These are phyloP conservation scores for Penicillium egyptiacum DNA, from an alignment of 495 filamentous ascomycete genomes.

Conservation along the genomic window DNA sequence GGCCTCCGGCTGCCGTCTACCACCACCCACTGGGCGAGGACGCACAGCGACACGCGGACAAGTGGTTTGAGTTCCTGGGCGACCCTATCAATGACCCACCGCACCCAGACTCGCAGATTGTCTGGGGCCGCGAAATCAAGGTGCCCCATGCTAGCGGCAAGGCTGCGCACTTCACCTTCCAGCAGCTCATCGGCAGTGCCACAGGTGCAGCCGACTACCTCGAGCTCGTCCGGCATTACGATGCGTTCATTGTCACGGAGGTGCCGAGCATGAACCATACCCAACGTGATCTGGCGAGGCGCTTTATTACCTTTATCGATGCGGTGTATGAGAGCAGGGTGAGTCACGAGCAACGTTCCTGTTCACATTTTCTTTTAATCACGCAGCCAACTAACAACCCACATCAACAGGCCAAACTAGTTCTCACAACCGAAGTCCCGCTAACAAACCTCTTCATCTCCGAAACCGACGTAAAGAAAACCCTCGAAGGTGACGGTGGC, in stretches of 20 bases:
- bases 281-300: slow-evolving; percentile 81
- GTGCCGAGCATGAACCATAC: slow-evolving; percentile 87
- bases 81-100: slow-evolving; percentile 77
- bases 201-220: slow-evolving; percentile 93
- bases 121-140: slow-evolving; percentile 89
- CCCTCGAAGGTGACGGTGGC: slow-evolving; percentile 33
- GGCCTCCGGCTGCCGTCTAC: slow-evolving; percentile 91
- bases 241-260: slow-evolving; percentile 87
- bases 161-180: slow-evolving; percentile 85
- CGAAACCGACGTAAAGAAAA: slow-evolving; percentile 64
- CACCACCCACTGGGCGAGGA: slow-evolving; percentile 78
- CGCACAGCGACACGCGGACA: slow-evolving; percentile 77
- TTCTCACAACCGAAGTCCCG: slow-evolving; percentile 84
- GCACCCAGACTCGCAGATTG: slow-evolving; percentile 71
- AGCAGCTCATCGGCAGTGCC: slow-evolving; percentile 82
- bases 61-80: slow-evolving; percentile 93
- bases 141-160: slow-evolving; percentile 86
- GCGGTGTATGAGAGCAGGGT: slow-evolving; percentile 82
- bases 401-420: slow-evolving; percentile 78
- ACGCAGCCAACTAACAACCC: background rate
- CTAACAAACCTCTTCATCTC: slow-evolving; percentile 85
- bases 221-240: slow-evolving; percentile 86
- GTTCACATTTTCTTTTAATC: background rate
- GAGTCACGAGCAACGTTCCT: slow-evolving; percentile 20
- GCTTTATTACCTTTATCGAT: slow-evolving; percentile 98